Base-by-base conservation (phyloP, 2,329 filamentous ascomycete species). In the Fusarium austroafricanum region DNA sequence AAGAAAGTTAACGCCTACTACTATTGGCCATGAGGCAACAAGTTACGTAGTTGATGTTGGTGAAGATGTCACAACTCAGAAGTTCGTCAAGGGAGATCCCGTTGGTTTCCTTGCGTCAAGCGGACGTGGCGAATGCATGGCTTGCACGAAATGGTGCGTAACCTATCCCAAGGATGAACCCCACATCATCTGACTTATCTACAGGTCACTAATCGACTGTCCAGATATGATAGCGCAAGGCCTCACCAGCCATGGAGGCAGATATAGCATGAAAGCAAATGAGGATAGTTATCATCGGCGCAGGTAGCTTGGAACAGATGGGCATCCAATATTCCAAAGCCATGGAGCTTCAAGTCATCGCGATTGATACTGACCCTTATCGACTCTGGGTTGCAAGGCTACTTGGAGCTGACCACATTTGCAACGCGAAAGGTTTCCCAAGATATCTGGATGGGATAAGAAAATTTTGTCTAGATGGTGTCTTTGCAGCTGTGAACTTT, bases 301-400 rank as follows among this genome's bases (percentile, higher is more conserved):
- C 47, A 10, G 47, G 55, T 5, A 18, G 40, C n/a, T 21, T 53
- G 17, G 47, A 47, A 3, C 21, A 42, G 15, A 37, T 53, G 39
- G 46, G 21, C 15, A 52, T 58, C n/a, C 39, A 33, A 17, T 45
- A 52, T 43, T 46, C 46, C 9, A 39, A 57, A 52, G 55, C 55
- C 20, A 57, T 57, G 46, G 47, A 46, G 2, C 20, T 58, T 15
- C 28, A 31, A 7, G 46, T 40, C 17, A 33, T 53, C 15, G 31
- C 39, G 11, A 28, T 58, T 10, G 55, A 58, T 21, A 46, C 26
- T 10, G 14, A 52, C 10, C 18, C 10, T 12, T 15, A 38, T 6
- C 46, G 40, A 38, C 47, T 58, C 2, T 17, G 52, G 9, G n/a
- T n/a, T 17, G 39, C 46, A 4, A 51, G 20, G 8, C 33, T 7